Percentiles rank a stretch among this genome's conserved stretches.
Evolutionary conservation across 2,329 filamentous ascomycete genomes (phyloP).

Genomic region (Juglanconis juglandina): DNA sequence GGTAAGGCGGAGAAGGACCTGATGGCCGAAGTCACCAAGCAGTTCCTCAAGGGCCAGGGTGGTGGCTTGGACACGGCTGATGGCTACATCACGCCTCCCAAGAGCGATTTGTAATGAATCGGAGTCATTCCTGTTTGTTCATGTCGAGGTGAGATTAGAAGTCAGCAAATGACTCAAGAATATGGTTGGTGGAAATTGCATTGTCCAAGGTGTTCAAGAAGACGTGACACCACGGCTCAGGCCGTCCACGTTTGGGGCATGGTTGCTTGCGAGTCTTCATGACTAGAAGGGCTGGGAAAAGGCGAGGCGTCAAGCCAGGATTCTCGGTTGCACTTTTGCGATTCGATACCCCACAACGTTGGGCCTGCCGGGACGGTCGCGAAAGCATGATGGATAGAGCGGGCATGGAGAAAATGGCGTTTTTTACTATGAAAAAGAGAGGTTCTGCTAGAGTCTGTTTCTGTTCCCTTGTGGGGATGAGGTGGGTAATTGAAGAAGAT

Average conservation of each 20-base stretch:
- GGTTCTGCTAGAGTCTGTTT: not conserved
- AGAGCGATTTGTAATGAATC: not conserved
- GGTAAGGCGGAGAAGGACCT: conserved; percentile 4
- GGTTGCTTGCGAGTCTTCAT: too few relatives aligned
- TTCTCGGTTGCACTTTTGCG: not conserved
- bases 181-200: not conserved
- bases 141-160: too few relatives aligned
- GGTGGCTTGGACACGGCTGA: not conserved
- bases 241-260: too few relatives aligned
- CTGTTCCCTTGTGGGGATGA: not conserved
- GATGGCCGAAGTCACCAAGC: conserved; percentile 10
- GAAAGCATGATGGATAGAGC: not conserved
- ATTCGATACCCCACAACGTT: not conserved
- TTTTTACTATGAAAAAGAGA: not conserved
- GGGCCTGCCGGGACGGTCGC: not conserved
- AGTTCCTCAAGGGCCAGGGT: conserved; percentile 7
- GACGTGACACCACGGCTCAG: not conserved
- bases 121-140: not conserved
- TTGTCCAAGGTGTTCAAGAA: not conserved
- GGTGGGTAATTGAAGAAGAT: not conserved
- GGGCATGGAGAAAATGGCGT: not conserved
- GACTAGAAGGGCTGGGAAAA: not conserved
- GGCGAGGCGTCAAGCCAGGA: not conserved
- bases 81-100: conserved; percentile 11
- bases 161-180: too few relatives aligned